Evolutionary conservation across 805 yeast genomes (phyloP), one percentile per base, ranked within the genome.

Genomic region (Metschnikowia hibisci): DNA sequence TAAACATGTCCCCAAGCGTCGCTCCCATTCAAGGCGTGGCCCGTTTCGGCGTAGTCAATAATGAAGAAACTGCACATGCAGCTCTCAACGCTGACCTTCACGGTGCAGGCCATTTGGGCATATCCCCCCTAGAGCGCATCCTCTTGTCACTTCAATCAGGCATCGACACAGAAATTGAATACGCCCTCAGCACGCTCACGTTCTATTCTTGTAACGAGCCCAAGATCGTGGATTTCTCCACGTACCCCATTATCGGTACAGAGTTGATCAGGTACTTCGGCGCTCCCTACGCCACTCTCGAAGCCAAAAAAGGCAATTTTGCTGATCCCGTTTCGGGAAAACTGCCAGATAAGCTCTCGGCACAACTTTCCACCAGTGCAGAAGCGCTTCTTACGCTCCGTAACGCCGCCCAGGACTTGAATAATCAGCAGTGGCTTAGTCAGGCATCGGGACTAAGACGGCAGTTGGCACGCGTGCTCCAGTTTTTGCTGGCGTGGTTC

Each of bases 321-420:
- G 23, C 23, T 3, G 23, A 20, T 6, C 5, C 8, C 23, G 8
- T 20, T 8, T 20, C 23, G 23, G 23, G 7, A 20, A 20, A 20
- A 2, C 23, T 20, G 23, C 8, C 23, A 20, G 39, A 52, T 16
- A 41, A 63, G 20, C 50, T 52, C 13, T 53, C 52, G 20, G 52
- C 51, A 9, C 33, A 48, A 16, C 47, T 69, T 32, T 54, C 58
- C 34, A 53, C 54, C 37, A 60, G 70, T 16, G 62, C 66, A 38
- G 70, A 69, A 56, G 73, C 84, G 6, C 72, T 82, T 53, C 69
- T 93, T 33, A 77, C 86, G 14, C 67, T 93, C 44, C 74, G 98
- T 57, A 93, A 93, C 62, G 66, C 87, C 35, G 78, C 87, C 2
- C 95, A 91, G 58, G 96, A 89, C 60, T 76, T 85, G 10, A 84